A percentile compares a stretch with the other conserved stretches of the same genome.
Conservation (phyloP, 768 basidiomycete genomes). For the Lactifluus piperatus region DNA sequence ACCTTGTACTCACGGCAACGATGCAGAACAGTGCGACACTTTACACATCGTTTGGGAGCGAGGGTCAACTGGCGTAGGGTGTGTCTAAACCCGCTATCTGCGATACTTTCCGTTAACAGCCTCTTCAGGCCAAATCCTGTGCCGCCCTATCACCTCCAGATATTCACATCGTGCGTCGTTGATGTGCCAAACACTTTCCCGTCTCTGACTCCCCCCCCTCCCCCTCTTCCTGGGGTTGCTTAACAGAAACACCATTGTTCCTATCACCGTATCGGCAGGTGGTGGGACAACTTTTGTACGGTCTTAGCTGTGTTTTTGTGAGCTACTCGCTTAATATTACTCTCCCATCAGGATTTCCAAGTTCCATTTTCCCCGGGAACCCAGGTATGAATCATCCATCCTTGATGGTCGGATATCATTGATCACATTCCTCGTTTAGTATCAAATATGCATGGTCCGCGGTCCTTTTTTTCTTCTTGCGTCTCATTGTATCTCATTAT, state of each 20-base stretch:
- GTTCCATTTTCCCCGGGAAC: conserved; percentile 55
- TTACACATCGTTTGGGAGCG: conserved; percentile 27
- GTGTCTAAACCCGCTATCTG: neutral
- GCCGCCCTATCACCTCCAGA: conserved; percentile 50
- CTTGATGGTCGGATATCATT: neutral
- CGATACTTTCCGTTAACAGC: neutral
- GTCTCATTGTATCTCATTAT: neutral
- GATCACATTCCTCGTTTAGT: conserved; percentile 29
- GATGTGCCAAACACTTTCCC: neutral
- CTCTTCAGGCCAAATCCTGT: conserved; percentile 41
- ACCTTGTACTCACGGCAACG: neutral
- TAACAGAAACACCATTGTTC: conserved; percentile 39
- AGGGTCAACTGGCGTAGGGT: conserved; percentile 24
- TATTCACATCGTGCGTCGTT: conserved; percentile 49
- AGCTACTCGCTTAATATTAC: neutral
- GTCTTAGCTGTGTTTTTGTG: conserved; percentile 8
- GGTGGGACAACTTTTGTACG: conserved; percentile 39
- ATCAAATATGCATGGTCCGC: conserved; percentile 60
- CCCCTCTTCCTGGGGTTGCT: too few species aligned
- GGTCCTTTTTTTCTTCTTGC: neutral
- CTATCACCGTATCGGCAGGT: conserved; percentile 45
- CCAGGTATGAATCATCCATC: conserved; percentile 28
- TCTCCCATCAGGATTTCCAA: conserved; percentile 43
- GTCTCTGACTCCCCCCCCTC: neutral
- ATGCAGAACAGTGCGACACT: conserved; percentile 28